These are phyloP conservation scores for Lactarius trivialis DNA, from an alignment of 768 basidiomycete species.

Conservation along the genomic window DNA sequence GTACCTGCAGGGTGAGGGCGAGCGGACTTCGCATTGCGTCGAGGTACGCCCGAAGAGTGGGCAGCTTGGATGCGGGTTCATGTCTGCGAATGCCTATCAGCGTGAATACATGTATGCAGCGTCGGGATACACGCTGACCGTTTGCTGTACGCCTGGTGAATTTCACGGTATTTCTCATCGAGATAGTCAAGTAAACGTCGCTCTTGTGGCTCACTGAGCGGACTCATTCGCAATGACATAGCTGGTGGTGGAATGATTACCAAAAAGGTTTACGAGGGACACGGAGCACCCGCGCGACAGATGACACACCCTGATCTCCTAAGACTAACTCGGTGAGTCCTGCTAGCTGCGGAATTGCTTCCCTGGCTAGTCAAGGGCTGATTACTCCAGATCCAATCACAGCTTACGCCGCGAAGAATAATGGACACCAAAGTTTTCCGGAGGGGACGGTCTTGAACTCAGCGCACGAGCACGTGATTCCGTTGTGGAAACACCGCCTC, in stretches of 20 bases:
- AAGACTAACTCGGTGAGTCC: slow-evolving; percentile 88
- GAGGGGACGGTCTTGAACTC: slow-evolving; percentile 90
- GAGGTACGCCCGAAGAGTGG: slow-evolving; percentile 56
- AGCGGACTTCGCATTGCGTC: slow-evolving; percentile 50
- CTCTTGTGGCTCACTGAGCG: slow-evolving; percentile 42
- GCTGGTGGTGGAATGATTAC: background rate
- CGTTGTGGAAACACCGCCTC: slow-evolving; percentile 56
- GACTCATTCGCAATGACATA: slow-evolving; percentile 8
- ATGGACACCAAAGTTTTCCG: slow-evolving; percentile 88
- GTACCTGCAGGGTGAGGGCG: slow-evolving; percentile 62
- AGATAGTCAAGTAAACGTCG: slow-evolving; percentile 56
- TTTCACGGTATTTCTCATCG: slow-evolving; percentile 56
- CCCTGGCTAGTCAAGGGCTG: slow-evolving; percentile 77
- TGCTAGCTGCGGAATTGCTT: slow-evolving; percentile 90
- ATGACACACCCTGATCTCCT: slow-evolving; percentile 80
- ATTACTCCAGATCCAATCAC: slow-evolving; percentile 76
- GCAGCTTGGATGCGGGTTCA: slow-evolving; percentile 44
- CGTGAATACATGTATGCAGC: background rate
- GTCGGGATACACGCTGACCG: slow-evolving; percentile 41
- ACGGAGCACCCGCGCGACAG: slow-evolving; percentile 76
- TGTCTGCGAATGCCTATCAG: slow-evolving; percentile 26
- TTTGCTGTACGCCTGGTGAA: slow-evolving; percentile 69
- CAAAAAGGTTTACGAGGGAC: slow-evolving; percentile 74
- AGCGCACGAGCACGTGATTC: slow-evolving; percentile 64
- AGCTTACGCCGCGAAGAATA: slow-evolving; percentile 57